These are phyloP conservation scores for Suhomyces kunorum DNA, from an alignment of 1,139 yeast genomes.

Conservation along the genomic window DNA sequence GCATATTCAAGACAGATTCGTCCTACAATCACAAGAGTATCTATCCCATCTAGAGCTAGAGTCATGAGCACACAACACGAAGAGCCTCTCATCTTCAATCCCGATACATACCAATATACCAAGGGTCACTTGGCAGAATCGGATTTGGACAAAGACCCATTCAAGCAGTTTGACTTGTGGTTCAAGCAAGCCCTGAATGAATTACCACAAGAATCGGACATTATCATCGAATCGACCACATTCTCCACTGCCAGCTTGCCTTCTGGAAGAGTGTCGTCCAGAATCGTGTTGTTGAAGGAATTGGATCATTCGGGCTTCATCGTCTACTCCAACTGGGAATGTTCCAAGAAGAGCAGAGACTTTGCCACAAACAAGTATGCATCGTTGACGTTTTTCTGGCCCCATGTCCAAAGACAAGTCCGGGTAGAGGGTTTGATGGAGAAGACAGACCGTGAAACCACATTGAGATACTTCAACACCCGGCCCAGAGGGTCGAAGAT, in stretches of 20 bases:
- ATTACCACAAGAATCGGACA: conserved; percentile 43
- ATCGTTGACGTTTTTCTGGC: conserved; percentile 91
- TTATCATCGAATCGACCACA: conserved; percentile 75
- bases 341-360: conserved; percentile 79
- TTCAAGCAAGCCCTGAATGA: conserved; percentile 71
- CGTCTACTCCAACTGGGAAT: conserved; percentile 89
- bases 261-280: conserved; percentile 80
- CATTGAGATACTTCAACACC: conserved; percentile 76
- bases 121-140: conserved; percentile 59
- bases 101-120: conserved; percentile 85
- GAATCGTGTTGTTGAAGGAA: conserved; percentile 86
- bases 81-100: conserved; percentile 55
- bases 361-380: conserved; percentile 72
- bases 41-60: not conserved
- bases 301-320: conserved; percentile 82
- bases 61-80: conserved; percentile 7
- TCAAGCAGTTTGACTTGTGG: conserved; percentile 80
- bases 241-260: conserved; percentile 87
- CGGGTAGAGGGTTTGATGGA: conserved; percentile 88
- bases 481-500: conserved; percentile 91
- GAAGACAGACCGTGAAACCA: conserved; percentile 68
- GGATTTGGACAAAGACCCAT: conserved; percentile 62
- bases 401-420: conserved; percentile 84
- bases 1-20: not conserved
- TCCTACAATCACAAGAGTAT: not conserved